Evolutionary conservation across 1,139 yeast species (phyloP).

Genomic region (Geotrichum cucujoidarum): DNA sequence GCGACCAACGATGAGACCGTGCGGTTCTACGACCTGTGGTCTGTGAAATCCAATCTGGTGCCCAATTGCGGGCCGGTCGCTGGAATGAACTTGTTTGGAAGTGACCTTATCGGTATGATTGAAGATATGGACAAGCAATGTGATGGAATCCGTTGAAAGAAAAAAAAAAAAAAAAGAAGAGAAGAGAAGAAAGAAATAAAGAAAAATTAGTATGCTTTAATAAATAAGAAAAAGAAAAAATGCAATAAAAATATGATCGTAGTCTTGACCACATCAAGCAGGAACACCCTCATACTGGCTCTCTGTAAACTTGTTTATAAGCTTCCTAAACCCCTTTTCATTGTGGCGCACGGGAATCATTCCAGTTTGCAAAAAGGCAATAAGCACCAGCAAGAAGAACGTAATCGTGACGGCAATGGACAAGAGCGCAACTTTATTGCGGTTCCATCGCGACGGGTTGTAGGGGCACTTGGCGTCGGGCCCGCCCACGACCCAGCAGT

Average conservation of each 20-base stretch:
- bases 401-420: conserved; percentile 64
- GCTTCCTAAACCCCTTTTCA: conserved; percentile 51
- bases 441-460: conserved; percentile 45
- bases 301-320: conserved; percentile 43
- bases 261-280: no score
- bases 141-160: conserved; percentile 16
- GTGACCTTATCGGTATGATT: conserved; percentile 19
- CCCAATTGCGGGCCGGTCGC: conserved; percentile 11
- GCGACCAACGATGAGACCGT: conserved; percentile 69
- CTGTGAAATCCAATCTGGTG: conserved; percentile 13
- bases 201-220: background rate
- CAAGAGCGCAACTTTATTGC: conserved; percentile 58
- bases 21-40: conserved; percentile 63
- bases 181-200: background rate
- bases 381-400: conserved; percentile 44
- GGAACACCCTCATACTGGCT: conserved; percentile 62
- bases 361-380: conserved; percentile 33
- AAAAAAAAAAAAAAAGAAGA: no score
- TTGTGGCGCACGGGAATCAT: conserved; percentile 52
- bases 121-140: conserved; percentile 19
- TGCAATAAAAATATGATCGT: background rate
- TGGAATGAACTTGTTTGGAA: conserved; percentile 15
- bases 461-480: conserved; percentile 78
- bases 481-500: conserved; percentile 88
- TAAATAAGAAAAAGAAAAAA: background rate